Evolutionary conservation across 768 basidiomycete genomes (phyloP).

Genomic region (Daedalea quercina): DNA sequence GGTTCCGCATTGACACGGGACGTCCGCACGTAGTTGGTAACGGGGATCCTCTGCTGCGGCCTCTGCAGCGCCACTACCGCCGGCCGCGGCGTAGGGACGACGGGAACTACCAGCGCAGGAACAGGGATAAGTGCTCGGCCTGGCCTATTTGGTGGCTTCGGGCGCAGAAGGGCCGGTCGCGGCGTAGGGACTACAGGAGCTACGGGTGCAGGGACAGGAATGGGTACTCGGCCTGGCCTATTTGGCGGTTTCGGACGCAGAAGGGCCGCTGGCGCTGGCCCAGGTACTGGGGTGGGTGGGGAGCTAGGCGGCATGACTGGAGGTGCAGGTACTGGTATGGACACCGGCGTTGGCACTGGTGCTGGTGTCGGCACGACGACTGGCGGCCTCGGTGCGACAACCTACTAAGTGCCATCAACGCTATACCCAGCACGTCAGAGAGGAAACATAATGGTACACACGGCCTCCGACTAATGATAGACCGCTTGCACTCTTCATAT

Average conservation of each 20-base stretch:
- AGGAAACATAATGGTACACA: too few relatives aligned
- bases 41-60: slow-evolving; percentile 9
- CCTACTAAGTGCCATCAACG: not conserved
- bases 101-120: slow-evolving; percentile 3
- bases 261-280: not conserved
- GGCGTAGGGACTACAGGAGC: slow-evolving; percentile 1
- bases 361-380: not conserved
- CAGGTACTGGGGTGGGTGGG: not conserved
- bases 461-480: too few relatives aligned
- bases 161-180: slow-evolving; percentile 2
- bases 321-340: not conserved
- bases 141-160: not conserved
- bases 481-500: too few relatives aligned
- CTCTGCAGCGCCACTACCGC: not conserved
- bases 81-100: not conserved
- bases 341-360: not conserved
- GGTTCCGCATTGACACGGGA: not conserved
- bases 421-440: too few relatives aligned
- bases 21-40: not conserved
- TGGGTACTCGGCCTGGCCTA: slow-evolving; percentile 1
- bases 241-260: slow-evolving; percentile 1
- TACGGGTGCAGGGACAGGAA: slow-evolving; percentile 6
- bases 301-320: not conserved
- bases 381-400: not conserved
- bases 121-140: slow-evolving; percentile 4